These are phyloP conservation scores for Saccharum officinarum DNA, from an alignment of 176 grass and related monocot species.

Conservation along the genomic window DNA sequence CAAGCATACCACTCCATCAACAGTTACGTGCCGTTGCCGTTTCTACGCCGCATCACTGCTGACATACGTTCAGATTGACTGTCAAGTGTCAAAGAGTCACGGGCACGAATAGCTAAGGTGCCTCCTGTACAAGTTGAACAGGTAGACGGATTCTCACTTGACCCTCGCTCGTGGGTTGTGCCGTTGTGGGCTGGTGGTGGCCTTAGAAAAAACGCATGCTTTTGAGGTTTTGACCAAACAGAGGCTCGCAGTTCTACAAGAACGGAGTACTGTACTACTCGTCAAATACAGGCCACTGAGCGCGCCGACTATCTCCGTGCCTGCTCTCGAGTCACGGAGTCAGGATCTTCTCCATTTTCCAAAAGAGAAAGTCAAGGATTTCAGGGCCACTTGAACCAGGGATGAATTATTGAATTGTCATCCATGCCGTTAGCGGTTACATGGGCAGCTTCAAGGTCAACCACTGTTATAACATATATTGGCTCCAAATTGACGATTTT, in stretches of 20 bases:
- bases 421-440: background rate
- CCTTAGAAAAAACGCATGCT: background rate
- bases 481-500: background rate
- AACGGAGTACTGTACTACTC: too few species aligned
- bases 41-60: background rate
- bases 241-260: too few species aligned
- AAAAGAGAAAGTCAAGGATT: too few species aligned
- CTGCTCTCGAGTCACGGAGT: too few species aligned
- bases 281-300: background rate
- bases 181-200: background rate
- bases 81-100: background rate
- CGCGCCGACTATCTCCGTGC: background rate
- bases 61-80: background rate
- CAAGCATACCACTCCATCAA: background rate
- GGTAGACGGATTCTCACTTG: background rate
- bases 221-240: background rate
- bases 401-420: too few species aligned
- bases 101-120: background rate
- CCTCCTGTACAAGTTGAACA: background rate
- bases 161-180: background rate
- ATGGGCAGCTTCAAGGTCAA: background rate
- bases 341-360: too few species aligned
- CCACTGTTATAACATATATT: background rate
- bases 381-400: background rate
- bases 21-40: background rate